Percentiles rank a stretch among this genome's conserved stretches.
Evolutionary conservation across 768 basidiomycete species (phyloP).

Genomic region (Holtermanniella nyarrowii): DNA sequence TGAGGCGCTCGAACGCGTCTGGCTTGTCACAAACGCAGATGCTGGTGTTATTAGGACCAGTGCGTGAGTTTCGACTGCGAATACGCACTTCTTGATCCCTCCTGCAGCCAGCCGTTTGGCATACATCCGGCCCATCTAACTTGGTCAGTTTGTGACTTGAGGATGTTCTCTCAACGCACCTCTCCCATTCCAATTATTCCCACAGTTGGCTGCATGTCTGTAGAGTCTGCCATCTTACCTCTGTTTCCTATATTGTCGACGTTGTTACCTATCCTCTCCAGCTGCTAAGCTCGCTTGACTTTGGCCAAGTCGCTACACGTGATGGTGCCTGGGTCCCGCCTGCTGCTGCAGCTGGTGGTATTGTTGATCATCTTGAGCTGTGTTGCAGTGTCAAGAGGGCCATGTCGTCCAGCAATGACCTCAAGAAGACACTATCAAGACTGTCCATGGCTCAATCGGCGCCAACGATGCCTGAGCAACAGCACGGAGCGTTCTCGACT

Average conservation of each 20-base stretch:
- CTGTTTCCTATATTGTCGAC: too few relatives aligned
- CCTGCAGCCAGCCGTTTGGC: conserved; percentile 62
- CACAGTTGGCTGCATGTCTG: conserved; percentile 43
- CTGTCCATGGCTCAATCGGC: not conserved
- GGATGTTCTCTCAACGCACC: conserved; percentile 11
- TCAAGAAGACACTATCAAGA: not conserved
- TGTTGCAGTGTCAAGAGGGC: too few relatives aligned
- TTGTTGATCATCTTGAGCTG: too few relatives aligned
- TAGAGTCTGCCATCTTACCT: not conserved
- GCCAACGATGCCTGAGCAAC: not conserved
- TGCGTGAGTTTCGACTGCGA: not conserved
- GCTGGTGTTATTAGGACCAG: conserved; percentile 43
- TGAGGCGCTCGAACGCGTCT: conserved; percentile 56
- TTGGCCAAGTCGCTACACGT: too few relatives aligned
- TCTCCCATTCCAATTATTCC: conserved; percentile 95
- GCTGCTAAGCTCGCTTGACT: too few relatives aligned
- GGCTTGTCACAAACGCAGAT: conserved; percentile 84
- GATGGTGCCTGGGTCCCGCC: too few relatives aligned
- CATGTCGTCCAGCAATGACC: not conserved
- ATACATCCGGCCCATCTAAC: conserved; percentile 90
- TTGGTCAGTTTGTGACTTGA: not conserved
- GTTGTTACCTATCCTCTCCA: too few relatives aligned
- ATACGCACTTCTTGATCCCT: conserved; percentile 70
- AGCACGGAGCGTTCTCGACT: not conserved
- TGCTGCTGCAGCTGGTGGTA: too few relatives aligned